phyloP scores from a whole-genome alignment of 176 grass and related monocot species.

The Stipa capillata region DNA sequence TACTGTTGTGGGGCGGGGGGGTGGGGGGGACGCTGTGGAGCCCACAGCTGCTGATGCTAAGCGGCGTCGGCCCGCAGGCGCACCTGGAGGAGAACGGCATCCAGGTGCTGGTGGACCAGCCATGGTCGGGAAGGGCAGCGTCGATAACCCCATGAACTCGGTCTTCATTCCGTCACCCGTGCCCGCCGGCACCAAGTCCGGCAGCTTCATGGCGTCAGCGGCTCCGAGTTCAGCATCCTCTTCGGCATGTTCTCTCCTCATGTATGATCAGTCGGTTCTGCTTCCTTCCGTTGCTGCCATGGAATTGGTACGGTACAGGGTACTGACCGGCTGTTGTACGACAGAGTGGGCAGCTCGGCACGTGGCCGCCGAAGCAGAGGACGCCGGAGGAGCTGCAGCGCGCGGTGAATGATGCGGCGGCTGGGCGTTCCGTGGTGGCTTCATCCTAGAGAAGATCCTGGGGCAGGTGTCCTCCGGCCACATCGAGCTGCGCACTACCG shows the following conservation, averaged over 20 bases:
- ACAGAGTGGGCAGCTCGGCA: conserved; percentile 65
- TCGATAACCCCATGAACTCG: conserved; percentile 82
- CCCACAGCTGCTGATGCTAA: conserved; percentile 87
- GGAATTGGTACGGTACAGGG: too few relatives aligned
- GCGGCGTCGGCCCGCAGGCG: conserved; percentile 59
- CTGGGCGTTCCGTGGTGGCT: conserved; percentile 57
- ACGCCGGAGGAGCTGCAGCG: conserved; percentile 51
- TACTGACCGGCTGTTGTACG: too few relatives aligned
- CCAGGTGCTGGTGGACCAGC: conserved; percentile 55
- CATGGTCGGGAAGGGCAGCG: conserved; percentile 64
- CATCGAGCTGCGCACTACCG: conserved; percentile 48
- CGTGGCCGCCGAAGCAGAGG: conserved; percentile 58
- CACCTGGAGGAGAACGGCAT: conserved; percentile 58
- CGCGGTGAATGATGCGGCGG: conserved; percentile 42
- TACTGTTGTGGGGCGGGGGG: too few relatives aligned
- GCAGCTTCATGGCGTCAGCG: conserved; percentile 75
- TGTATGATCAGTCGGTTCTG: too few relatives aligned
- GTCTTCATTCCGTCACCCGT: conserved; percentile 63
- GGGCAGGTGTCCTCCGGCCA: conserved; percentile 60
- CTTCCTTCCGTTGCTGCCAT: too few relatives aligned
- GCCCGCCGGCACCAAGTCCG: conserved; percentile 40
- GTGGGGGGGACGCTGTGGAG: conserved; percentile 69
- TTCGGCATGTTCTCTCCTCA: conserved; percentile 70
- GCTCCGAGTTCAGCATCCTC: conserved; percentile 48
- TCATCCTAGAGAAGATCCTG: conserved; percentile 83